A percentile compares a stretch with the other conserved stretches of the same genome.
Evolutionary conservation across 257 asterid species (phyloP).

Genomic region (Misopates orontium): DNA sequence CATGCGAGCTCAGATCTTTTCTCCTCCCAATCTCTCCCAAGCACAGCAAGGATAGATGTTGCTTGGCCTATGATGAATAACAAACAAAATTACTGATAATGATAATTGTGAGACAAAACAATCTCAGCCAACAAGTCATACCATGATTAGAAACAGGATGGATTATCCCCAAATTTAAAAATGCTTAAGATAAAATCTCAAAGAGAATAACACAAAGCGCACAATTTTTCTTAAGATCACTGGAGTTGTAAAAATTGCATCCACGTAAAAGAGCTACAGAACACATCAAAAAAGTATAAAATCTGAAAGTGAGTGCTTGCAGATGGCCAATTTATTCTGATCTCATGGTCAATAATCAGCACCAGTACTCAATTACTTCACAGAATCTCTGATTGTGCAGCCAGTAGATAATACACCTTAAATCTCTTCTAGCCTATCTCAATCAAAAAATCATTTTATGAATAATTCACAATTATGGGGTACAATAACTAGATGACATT

Average conservation of each 20-base stretch:
- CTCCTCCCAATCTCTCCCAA: conserved; percentile 99
- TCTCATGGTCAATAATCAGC: conserved; percentile 14
- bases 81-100: conserved; percentile 18
- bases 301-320: neutral
- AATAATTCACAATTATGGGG: conserved; percentile 10
- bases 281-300: conserved; percentile 10
- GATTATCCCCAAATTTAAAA: conserved; percentile 12
- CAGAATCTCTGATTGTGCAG: conserved; percentile 4
- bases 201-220: neutral
- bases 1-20: conserved; percentile 88
- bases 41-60: conserved; percentile 91
- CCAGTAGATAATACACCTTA: conserved; percentile 5
- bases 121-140: neutral
- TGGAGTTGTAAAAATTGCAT: neutral
- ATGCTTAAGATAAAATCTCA: neutral
- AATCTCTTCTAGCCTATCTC: conserved; percentile 17
- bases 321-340: conserved; percentile 1
- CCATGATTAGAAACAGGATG: neutral
- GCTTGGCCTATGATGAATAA: conserved; percentile 62
- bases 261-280: conserved; percentile 11
- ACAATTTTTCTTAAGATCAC: neutral
- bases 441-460: conserved; percentile 3
- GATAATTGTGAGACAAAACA: conserved; percentile 1
- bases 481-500: conserved; percentile 10
- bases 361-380: neutral